Percentiles rank a stretch among this genome's conserved stretches.
Evolutionary conservation across 176 grass and related monocot species (phyloP).

Genomic region (Pontederia paniculata): DNA sequence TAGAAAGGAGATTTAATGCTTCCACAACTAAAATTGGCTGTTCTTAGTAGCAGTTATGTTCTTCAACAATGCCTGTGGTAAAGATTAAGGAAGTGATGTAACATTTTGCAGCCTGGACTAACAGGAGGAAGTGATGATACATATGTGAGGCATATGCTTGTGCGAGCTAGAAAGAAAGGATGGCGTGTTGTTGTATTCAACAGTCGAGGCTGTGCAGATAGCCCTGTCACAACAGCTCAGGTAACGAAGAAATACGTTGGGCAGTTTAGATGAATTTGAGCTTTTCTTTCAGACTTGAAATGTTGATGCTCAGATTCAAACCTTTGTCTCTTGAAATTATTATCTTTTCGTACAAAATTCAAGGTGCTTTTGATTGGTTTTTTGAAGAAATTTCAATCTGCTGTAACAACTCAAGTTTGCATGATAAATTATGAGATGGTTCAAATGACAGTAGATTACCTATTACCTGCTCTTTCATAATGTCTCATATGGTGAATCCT

Average conservation of each 20-base stretch:
- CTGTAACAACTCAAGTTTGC: too few relatives aligned
- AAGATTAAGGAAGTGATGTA: constrained; percentile 10
- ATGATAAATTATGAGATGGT: too few relatives aligned
- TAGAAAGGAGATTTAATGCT: too few relatives aligned
- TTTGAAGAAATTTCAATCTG: too few relatives aligned
- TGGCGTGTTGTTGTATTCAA: constrained; percentile 86
- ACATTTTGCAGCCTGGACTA: constrained; percentile 58
- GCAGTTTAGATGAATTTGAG: background rate
- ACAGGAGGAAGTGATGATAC: constrained; percentile 92
- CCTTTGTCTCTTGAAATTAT: too few relatives aligned
- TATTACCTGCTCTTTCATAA: constrained; percentile 2
- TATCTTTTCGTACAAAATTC: too few relatives aligned
- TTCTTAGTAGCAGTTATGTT: background rate
- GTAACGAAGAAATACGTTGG: constrained; percentile 26
- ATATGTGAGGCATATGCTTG: constrained; percentile 95
- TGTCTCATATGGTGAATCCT: constrained; percentile 21
- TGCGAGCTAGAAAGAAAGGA: constrained; percentile 81
- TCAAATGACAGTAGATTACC: too few relatives aligned
- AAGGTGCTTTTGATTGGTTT: too few relatives aligned
- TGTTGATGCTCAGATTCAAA: too few relatives aligned
- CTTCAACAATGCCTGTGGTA: background rate
- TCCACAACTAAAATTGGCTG: too few relatives aligned
- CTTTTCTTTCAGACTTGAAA: too few relatives aligned
- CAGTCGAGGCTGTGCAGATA: constrained; percentile 79
- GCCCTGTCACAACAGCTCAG: constrained; percentile 86